Evolutionary conservation across 768 basidiomycete genomes (phyloP).

Genomic region (Leccinum ochraceum): DNA sequence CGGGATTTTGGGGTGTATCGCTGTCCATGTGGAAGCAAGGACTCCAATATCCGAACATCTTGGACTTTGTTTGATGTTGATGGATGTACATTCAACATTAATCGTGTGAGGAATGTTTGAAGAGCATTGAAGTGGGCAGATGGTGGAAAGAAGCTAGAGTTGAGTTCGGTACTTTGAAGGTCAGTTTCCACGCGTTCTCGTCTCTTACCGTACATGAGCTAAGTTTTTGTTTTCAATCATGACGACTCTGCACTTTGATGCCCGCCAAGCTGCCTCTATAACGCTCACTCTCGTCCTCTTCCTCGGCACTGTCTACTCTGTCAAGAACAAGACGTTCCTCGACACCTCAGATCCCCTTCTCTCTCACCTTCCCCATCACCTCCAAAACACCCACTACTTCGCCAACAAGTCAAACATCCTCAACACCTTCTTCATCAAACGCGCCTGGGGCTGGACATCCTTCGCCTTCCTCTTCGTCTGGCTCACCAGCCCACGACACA

Average conservation of each 20-base stretch:
- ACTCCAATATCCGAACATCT: too few relatives aligned
- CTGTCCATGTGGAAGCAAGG: not conserved
- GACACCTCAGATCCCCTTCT: conserved; percentile 82
- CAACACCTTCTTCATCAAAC: conserved; percentile 88
- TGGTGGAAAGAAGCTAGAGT: too few relatives aligned
- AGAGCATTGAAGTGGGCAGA: too few relatives aligned
- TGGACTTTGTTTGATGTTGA: too few relatives aligned
- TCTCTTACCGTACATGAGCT: too few relatives aligned
- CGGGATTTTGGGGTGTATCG: not conserved
- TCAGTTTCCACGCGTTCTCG: not conserved
- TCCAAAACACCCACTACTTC: conserved; percentile 65
- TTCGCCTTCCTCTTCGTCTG: conserved; percentile 60
- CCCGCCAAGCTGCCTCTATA: conserved; percentile 38
- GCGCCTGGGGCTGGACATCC: conserved; percentile 91
- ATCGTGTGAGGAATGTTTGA: too few relatives aligned
- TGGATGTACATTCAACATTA: too few relatives aligned
- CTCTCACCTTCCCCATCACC: conserved; percentile 67
- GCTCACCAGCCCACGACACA: conserved; percentile 52
- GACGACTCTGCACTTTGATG: conserved; percentile 19
- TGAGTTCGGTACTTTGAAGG: too few relatives aligned
- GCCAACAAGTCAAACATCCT: conserved; percentile 79
- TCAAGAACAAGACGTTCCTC: conserved; percentile 66
- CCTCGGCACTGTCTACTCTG: conserved; percentile 67
- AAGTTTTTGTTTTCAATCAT: not conserved
- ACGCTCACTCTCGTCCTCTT: conserved; percentile 49